phyloP scores from a whole-genome alignment of 2,329 filamentous ascomycete species.

The Sporothrix phasma region DNA sequence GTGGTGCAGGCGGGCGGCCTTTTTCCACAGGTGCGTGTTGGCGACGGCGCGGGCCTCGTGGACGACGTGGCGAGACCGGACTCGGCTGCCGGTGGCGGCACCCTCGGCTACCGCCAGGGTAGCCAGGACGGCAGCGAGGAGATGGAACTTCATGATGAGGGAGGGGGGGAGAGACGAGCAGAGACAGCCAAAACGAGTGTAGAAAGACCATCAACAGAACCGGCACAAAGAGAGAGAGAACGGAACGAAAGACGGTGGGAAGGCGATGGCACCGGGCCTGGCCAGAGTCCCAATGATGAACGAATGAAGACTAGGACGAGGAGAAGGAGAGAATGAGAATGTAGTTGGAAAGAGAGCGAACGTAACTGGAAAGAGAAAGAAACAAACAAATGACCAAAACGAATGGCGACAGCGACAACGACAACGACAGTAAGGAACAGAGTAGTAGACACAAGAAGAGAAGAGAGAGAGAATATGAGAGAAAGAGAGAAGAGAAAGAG shows the following conservation, averaged over 20 bases:
- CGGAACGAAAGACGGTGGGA: conserved; percentile 3
- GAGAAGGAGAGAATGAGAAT: neutral
- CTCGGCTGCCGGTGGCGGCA: conserved; percentile 17
- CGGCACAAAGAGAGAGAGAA: no score
- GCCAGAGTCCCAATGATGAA: neutral
- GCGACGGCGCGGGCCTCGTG: conserved; percentile 26
- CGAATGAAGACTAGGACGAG: neutral
- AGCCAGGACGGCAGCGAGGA: conserved; percentile 21
- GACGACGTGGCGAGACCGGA: conserved; percentile 22
- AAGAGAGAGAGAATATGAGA: neutral
- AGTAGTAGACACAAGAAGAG: neutral
- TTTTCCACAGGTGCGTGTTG: conserved; percentile 22
- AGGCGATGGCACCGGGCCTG: conserved; percentile 7
- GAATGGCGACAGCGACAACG: neutral
- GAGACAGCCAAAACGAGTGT: neutral
- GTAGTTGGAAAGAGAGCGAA: neutral
- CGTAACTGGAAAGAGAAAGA: neutral
- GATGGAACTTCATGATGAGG: conserved; percentile 20
- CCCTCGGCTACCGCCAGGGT: conserved; percentile 25
- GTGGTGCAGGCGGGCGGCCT: conserved; percentile 19
- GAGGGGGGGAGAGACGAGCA: neutral
- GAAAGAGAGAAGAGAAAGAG: neutral
- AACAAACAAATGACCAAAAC: neutral
- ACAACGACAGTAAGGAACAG: neutral
- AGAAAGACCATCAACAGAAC: neutral